Evolutionary conservation across 1,284 basidiomycete species (phyloP).

Genomic region (Ceratobasidium sp.): DNA sequence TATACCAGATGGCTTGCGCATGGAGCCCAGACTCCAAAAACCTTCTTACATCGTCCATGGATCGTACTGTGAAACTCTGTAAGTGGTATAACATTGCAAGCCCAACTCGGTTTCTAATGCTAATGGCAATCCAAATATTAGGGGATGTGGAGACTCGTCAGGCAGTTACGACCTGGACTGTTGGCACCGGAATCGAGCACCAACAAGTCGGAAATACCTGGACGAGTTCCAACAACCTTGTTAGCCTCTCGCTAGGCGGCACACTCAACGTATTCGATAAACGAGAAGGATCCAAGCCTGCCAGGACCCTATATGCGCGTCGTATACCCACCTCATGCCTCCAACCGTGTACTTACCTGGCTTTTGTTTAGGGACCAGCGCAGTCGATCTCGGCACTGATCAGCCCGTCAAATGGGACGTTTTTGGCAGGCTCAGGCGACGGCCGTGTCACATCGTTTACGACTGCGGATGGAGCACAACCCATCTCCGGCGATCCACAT

Average conservation of each 20-base stretch:
- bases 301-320: constrained; percentile 67
- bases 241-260: constrained; percentile 89
- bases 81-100: constrained; percentile 53
- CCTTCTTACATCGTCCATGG: constrained; percentile 87
- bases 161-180: constrained; percentile 74
- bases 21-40: constrained; percentile 83
- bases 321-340: neutral
- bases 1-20: constrained; percentile 75
- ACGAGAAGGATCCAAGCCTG: constrained; percentile 70
- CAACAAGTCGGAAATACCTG: constrained; percentile 94
- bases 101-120: neutral
- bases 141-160: constrained; percentile 86
- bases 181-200: constrained; percentile 76
- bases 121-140: constrained; percentile 55
- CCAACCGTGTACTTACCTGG: neutral
- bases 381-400: constrained; percentile 33
- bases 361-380: constrained; percentile 10
- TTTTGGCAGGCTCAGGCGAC: constrained; percentile 87
- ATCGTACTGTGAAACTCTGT: constrained; percentile 91
- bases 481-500: constrained; percentile 57
- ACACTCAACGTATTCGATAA: constrained; percentile 88
- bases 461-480: constrained; percentile 51
- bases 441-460: constrained; percentile 79
- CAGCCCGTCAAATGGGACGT: constrained; percentile 62
- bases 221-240: constrained; percentile 75